These are phyloP conservation scores for Pholiota conissans DNA, from an alignment of 768 basidiomycete genomes.

Conservation along the genomic window DNA sequence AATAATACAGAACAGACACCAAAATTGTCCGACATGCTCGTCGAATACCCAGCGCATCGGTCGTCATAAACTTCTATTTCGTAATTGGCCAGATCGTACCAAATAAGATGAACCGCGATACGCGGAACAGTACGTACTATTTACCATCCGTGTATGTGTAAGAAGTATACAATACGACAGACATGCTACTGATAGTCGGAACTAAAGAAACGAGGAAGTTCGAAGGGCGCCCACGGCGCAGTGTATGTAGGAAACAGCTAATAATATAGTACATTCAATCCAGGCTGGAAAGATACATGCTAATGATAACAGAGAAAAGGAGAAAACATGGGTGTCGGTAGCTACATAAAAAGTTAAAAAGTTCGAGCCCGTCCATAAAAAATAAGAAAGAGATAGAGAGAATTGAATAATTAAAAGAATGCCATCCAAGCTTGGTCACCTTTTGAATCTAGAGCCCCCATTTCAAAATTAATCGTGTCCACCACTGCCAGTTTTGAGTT, in stretches of 20 bases:
- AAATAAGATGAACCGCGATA: neutral
- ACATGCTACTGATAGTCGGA: too few relatives aligned
- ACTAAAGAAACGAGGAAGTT: neutral
- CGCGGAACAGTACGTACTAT: neutral
- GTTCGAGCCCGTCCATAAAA: neutral
- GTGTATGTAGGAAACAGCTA: neutral
- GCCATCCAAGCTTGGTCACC: slow-evolving; percentile 48
- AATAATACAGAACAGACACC: neutral
- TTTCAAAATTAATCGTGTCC: slow-evolving; percentile 48
- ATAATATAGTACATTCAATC: neutral
- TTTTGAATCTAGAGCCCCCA: slow-evolving; percentile 43
- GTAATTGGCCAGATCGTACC: neutral
- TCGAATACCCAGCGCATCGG: neutral
- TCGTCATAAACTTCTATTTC: neutral
- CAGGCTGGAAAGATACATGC: neutral
- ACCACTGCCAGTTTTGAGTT: slow-evolving; percentile 42
- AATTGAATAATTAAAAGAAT: slow-evolving; percentile 34
- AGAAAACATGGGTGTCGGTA: neutral
- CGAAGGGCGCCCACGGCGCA: neutral
- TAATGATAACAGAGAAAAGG: neutral
- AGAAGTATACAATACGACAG: too few relatives aligned
- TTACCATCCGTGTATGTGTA: neutral
- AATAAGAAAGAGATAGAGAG: neutral
- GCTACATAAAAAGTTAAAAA: neutral
- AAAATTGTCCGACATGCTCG: neutral